Percentiles rank a stretch among this genome's conserved stretches.
These are phyloP conservation scores for Chytridium lagenaria DNA, from an alignment of 371 early-diverging fungal genomes.

Conservation along the genomic window DNA sequence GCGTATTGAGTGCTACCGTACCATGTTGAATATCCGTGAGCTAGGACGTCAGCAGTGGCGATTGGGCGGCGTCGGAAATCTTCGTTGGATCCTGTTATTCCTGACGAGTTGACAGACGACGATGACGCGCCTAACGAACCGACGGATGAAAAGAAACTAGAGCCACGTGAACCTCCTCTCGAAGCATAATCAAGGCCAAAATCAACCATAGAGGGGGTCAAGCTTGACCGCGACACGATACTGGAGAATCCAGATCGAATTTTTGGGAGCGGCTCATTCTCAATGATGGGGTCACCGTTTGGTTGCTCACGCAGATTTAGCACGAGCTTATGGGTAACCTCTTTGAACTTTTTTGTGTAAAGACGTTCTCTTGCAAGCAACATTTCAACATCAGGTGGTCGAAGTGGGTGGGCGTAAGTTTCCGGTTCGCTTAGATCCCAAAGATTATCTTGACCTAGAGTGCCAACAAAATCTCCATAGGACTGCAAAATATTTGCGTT, in stretches of 20 bases:
- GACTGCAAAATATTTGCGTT: constrained; percentile 11
- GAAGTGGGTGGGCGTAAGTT: constrained; percentile 36
- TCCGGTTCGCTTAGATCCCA: constrained; percentile 47
- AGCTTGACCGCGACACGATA: neutral
- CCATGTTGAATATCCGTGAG: constrained; percentile 42
- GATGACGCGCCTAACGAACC: neutral
- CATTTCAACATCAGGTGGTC: constrained; percentile 46
- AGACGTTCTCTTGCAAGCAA: neutral
- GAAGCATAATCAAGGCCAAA: neutral
- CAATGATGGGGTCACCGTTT: neutral
- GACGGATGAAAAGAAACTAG: neutral
- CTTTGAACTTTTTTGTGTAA: constrained; percentile 10
- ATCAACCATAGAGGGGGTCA: neutral
- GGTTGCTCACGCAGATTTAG: neutral
- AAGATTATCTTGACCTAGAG: constrained; percentile 47
- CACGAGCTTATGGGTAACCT: constrained; percentile 12
- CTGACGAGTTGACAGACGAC: neutral
- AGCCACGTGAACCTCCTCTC: neutral
- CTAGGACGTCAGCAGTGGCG: constrained; percentile 30
- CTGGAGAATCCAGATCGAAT: constrained; percentile 3
- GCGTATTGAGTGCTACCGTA: constrained; percentile 44
- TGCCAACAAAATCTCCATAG: constrained; percentile 53
- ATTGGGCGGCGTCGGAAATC: constrained; percentile 2
- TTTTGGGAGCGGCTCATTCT: neutral
- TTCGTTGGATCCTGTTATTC: neutral